phyloP scores from a whole-genome alignment of 768 basidiomycete genomes.

The Gymnopilus junonius region DNA sequence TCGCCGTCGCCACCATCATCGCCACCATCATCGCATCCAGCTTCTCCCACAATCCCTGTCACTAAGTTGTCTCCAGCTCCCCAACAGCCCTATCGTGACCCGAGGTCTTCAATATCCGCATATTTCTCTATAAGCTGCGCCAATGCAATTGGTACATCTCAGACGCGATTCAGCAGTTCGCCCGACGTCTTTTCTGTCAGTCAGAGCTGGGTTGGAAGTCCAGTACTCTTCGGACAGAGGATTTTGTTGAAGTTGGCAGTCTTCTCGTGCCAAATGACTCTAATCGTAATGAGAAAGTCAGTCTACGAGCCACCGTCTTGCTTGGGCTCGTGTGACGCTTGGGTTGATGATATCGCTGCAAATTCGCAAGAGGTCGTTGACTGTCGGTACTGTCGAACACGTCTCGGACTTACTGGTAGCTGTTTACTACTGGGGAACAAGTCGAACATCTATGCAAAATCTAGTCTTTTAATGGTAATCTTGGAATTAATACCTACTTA shows the following conservation, averaged over 20 bases:
- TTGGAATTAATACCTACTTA: too few species aligned
- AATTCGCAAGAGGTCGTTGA: too few species aligned
- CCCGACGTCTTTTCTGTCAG: constrained; percentile 85
- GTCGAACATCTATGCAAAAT: too few species aligned
- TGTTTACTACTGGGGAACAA: too few species aligned
- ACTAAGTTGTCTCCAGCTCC: constrained; percentile 41
- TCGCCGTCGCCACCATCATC: constrained; percentile 27
- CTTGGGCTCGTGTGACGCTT: constrained; percentile 66
- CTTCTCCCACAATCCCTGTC: constrained; percentile 18
- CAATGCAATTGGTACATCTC: constrained; percentile 77
- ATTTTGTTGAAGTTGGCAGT: constrained; percentile 46
- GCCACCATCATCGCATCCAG: constrained; percentile 23
- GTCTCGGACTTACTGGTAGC: too few species aligned
- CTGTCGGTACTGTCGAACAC: too few species aligned
- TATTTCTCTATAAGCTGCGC: constrained; percentile 88
- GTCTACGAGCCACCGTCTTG: constrained; percentile 80
- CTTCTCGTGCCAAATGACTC: constrained; percentile 22
- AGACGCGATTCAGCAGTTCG: constrained; percentile 83
- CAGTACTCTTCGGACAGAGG: constrained; percentile 53
- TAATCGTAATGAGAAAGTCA: constrained; percentile 49
- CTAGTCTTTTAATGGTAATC: too few species aligned
- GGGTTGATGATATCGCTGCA: neutral
- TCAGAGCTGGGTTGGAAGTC: constrained; percentile 94
- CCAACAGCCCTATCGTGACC: constrained; percentile 75
- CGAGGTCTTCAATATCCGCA: constrained; percentile 69